Conservation (phyloP, 768 basidiomycete genomes). For the Wakefieldia striispora region DNA sequence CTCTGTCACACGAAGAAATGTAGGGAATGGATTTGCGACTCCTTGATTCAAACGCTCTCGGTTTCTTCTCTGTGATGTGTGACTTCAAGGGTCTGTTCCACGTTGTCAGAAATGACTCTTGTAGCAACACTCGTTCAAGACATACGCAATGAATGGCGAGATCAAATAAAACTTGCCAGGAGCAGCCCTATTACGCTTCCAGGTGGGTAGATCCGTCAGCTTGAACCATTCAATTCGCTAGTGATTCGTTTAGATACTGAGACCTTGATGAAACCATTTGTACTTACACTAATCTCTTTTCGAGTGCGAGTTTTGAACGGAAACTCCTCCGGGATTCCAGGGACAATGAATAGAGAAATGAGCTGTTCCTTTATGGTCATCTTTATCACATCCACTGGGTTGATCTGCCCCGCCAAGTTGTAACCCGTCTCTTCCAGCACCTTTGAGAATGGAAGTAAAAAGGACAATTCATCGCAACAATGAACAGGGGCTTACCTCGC, state of each 20-base stretch:
- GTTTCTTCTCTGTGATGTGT: conserved; percentile 65
- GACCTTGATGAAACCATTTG: neutral
- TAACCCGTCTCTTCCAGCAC: conserved; percentile 97
- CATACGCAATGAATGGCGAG: conserved; percentile 87
- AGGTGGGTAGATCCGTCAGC: conserved; percentile 86
- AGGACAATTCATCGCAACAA: conserved; percentile 1
- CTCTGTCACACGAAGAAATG: conserved; percentile 28
- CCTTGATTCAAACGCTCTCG: conserved; percentile 37
- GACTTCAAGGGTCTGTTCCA: conserved; percentile 45
- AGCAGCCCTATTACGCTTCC: conserved; percentile 72
- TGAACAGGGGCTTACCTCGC: conserved; percentile 65
- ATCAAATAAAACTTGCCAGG: conserved; percentile 92
- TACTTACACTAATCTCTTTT: conserved; percentile 94
- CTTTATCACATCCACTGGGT: conserved; percentile 71
- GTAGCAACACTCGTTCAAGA: conserved; percentile 7
- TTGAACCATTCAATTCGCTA: conserved; percentile 98
- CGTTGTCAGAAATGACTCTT: conserved; percentile 3
- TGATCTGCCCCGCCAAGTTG: conserved; percentile 69
- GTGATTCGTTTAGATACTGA: conserved; percentile 7
- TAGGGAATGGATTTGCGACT: conserved; percentile 35
- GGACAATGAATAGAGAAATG: conserved; percentile 88
- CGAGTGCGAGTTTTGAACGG: conserved; percentile 91
- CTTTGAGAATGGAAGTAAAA: conserved; percentile 48
- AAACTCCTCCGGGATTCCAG: conserved; percentile 84
- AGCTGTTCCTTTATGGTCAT: conserved; percentile 87